Evolutionary conservation across 2,329 filamentous ascomycete genomes (phyloP).

Genomic region (Nannizzia gypsea): DNA sequence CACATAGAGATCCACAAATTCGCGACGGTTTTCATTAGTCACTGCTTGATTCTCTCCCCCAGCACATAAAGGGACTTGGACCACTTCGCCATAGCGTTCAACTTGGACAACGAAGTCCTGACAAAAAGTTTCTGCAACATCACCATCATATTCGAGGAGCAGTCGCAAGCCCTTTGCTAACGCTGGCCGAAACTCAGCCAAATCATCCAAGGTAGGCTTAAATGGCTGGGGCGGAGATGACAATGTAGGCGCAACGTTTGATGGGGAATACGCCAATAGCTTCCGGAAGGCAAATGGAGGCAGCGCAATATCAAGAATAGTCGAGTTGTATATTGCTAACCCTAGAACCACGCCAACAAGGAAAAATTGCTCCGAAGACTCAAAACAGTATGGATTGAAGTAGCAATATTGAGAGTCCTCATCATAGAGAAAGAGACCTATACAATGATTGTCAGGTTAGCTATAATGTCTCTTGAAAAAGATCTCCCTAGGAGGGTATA

Average conservation of each 20-base stretch:
- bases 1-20: slow-evolving; percentile 79
- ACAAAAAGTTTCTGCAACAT: slow-evolving; percentile 69
- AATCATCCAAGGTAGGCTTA: slow-evolving; percentile 66
- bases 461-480: slow-evolving; percentile 4
- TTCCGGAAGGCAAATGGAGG: slow-evolving; percentile 86
- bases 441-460: slow-evolving; percentile 4
- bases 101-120: slow-evolving; percentile 68
- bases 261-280: slow-evolving; percentile 64
- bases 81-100: slow-evolving; percentile 61
- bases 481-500: background rate
- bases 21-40: slow-evolving; percentile 69
- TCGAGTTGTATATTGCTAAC: slow-evolving; percentile 88
- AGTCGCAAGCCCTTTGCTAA: slow-evolving; percentile 64
- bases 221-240: slow-evolving; percentile 48
- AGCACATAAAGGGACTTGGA: slow-evolving; percentile 58
- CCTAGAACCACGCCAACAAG: slow-evolving; percentile 79
- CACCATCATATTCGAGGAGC: slow-evolving; percentile 69
- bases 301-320: slow-evolving; percentile 76
- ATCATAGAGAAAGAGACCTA: slow-evolving; percentile 85
- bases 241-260: slow-evolving; percentile 42
- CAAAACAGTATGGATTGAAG: slow-evolving; percentile 82
- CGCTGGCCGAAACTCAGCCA: slow-evolving; percentile 67
- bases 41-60: slow-evolving; percentile 64
- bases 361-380: slow-evolving; percentile 85
- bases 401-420: slow-evolving; percentile 86